Base-by-base conservation (phyloP, 352 stramenopile species). In the Phytopythium montanum region DNA sequence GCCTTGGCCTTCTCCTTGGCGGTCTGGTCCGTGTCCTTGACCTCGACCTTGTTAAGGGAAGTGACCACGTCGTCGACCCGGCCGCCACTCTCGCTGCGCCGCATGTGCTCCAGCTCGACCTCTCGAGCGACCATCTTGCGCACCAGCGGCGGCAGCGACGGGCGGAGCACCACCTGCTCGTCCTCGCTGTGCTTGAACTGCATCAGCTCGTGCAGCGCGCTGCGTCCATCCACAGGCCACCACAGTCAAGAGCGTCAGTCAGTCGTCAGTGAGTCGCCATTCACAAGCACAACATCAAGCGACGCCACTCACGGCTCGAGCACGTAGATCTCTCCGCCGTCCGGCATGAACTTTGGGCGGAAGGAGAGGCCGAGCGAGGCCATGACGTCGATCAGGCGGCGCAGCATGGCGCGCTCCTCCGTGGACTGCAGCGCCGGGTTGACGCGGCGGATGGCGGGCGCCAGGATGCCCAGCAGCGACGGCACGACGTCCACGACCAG, bases 251-350 rank as follows among this genome's bases (percentile, higher is more conserved):
- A 62, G 41, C 19, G 44, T 36, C 2, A 33, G 26, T 58, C 21
- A 31, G 14, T 36, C 26, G 14, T 36, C 26, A 9, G 26, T 54
- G 39, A 12, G 55, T 26, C 5, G 6, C 33, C 21, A 58, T 14
- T 42, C 65, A 23, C 9, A 54, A 50, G 23, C 21, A n/a, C 13
- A 41, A 53, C 14, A 25, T 39, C 33, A 23, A 60, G 38, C 29
- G 28, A n/a, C n/a, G n/a, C n/a, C n/a, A 83, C 85, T 58, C 75
- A 94, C 84, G 85, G 85, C 62, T 95, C 85, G 8, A 95, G 64
- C 28, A 64, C 60, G 44, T 81, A 92, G 49, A 93, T 83, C 64
- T 92, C 81, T 12, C 62, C 80, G 8, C 84, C 80, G n/a, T 91
- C 81, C 1, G 81, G 64, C 18, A 81, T 53, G 50, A 76, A 85